Conservation (phyloP, 2,329 filamentous ascomycete genomes). For the Diaporthe destruens region DNA sequence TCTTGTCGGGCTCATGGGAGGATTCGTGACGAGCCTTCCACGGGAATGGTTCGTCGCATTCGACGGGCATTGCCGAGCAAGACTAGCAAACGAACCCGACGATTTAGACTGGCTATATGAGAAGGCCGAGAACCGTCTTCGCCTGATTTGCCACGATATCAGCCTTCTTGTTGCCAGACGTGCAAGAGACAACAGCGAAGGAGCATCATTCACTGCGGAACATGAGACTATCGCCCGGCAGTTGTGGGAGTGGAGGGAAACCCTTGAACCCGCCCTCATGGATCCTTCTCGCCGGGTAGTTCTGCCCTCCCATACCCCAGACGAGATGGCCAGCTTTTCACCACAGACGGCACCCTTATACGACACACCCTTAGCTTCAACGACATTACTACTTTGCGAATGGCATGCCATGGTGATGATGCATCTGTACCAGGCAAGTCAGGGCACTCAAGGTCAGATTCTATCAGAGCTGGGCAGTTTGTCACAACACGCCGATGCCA, state of each 20-base stretch:
- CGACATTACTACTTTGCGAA: conserved; percentile 81
- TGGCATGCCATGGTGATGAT: conserved; percentile 84
- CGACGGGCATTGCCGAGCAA: conserved; percentile 72
- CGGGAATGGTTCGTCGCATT: conserved; percentile 82
- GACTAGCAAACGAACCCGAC: conserved; percentile 69
- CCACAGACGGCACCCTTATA: conserved; percentile 67
- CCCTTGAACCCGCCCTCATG: conserved; percentile 72
- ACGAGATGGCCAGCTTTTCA: conserved; percentile 82
- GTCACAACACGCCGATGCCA: conserved; percentile 72
- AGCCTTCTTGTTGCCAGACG: conserved; percentile 80
- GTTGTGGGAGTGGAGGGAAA: conserved; percentile 62
- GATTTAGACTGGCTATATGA: conserved; percentile 77
- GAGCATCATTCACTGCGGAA: conserved; percentile 74
- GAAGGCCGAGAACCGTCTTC: conserved; percentile 73
- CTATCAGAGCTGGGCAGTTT: conserved; percentile 69
- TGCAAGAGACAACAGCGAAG: conserved; percentile 72
- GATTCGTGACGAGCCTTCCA: conserved; percentile 78
- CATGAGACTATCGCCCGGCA: conserved; percentile 65
- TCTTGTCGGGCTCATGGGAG: conserved; percentile 85
- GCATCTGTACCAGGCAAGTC: conserved; percentile 80
- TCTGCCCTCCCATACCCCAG: conserved; percentile 62
- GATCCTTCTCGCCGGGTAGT: conserved; percentile 73
- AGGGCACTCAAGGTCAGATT: conserved; percentile 64
- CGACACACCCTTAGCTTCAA: conserved; percentile 76
- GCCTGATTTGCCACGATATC: conserved; percentile 84